Percentiles rank a stretch among this genome's conserved stretches.
Conservation (phyloP, 1,284 basidiomycete species). For the Veloboletus limbatus region DNA sequence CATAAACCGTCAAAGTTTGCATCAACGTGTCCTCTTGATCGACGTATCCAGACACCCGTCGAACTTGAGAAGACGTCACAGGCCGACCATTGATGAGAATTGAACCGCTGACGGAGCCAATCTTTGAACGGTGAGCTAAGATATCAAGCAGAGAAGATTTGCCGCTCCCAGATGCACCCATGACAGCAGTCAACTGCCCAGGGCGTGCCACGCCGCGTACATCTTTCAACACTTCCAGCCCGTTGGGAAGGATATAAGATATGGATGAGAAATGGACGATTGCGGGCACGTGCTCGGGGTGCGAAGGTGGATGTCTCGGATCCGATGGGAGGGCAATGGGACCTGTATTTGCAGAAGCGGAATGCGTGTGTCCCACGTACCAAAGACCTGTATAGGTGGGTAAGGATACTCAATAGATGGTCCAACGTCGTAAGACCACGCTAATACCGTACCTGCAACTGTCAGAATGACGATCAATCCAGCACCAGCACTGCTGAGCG, state of each 20-base stretch:
- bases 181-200: slow-evolving; percentile 90
- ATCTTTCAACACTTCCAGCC: slow-evolving; percentile 71
- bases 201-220: slow-evolving; percentile 84
- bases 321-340: slow-evolving; percentile 57
- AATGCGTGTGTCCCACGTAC: slow-evolving; percentile 77
- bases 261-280: slow-evolving; percentile 86
- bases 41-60: slow-evolving; percentile 88
- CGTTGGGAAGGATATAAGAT: slow-evolving; percentile 68
- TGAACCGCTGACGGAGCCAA: slow-evolving; percentile 71
- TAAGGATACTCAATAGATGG: background rate
- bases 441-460: slow-evolving; percentile 44
- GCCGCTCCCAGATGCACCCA: slow-evolving; percentile 95
- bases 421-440: background rate
- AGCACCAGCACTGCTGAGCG: slow-evolving; percentile 78
- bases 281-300: slow-evolving; percentile 86
- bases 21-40: slow-evolving; percentile 98
- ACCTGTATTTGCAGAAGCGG: slow-evolving; percentile 52
- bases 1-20: slow-evolving; percentile 95
- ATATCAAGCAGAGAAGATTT: slow-evolving; percentile 97
- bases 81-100: slow-evolving; percentile 85
- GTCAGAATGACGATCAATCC: slow-evolving; percentile 63
- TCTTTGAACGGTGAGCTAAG: slow-evolving; percentile 86
- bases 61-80: slow-evolving; percentile 76
- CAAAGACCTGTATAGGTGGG: slow-evolving; percentile 64
- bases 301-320: slow-evolving; percentile 30